phyloP scores from a whole-genome alignment of 1,284 basidiomycete species.

The Ceratobasidium sp. region DNA sequence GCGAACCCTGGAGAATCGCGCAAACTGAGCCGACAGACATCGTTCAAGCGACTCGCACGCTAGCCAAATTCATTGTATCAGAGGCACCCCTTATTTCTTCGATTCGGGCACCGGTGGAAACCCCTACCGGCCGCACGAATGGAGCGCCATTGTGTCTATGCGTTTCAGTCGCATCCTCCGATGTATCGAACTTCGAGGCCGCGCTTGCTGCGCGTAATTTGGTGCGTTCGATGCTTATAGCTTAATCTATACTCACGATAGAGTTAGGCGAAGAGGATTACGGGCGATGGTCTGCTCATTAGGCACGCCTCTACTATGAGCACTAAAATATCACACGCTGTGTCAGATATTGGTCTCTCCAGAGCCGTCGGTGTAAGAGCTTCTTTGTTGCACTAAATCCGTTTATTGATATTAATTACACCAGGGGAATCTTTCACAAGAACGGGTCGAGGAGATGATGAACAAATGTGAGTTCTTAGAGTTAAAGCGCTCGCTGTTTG shows the following conservation, averaged over 20 bases:
- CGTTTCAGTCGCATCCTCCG: constrained; percentile 25
- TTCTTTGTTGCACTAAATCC: background rate
- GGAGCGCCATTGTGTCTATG: constrained; percentile 13
- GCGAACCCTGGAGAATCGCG: too few species aligned
- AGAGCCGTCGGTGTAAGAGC: constrained; percentile 9
- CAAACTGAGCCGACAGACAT: background rate
- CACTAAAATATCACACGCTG: constrained; percentile 28
- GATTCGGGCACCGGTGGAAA: constrained; percentile 11
- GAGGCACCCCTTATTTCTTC: constrained; percentile 37
- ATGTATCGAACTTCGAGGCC: constrained; percentile 27
- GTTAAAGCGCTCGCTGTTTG: background rate
- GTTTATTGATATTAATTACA: too few species aligned
- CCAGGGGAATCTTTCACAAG: background rate
- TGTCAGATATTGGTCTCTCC: constrained; percentile 9
- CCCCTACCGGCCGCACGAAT: background rate
- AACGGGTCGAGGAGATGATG: constrained; percentile 32
- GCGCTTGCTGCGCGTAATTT: constrained; percentile 40
- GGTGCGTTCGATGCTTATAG: background rate
- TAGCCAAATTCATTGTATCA: constrained; percentile 19
- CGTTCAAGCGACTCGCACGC: background rate
- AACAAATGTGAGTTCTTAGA: constrained; percentile 14
- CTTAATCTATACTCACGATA: background rate
- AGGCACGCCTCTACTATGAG: constrained; percentile 1
- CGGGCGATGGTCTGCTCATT: background rate
- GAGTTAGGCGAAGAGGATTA: constrained; percentile 8